Percentiles rank a stretch among this genome's conserved stretches.
phyloP scores from a whole-genome alignment of 2,329 filamentous ascomycete genomes.

The Fusarium mundagurra region DNA sequence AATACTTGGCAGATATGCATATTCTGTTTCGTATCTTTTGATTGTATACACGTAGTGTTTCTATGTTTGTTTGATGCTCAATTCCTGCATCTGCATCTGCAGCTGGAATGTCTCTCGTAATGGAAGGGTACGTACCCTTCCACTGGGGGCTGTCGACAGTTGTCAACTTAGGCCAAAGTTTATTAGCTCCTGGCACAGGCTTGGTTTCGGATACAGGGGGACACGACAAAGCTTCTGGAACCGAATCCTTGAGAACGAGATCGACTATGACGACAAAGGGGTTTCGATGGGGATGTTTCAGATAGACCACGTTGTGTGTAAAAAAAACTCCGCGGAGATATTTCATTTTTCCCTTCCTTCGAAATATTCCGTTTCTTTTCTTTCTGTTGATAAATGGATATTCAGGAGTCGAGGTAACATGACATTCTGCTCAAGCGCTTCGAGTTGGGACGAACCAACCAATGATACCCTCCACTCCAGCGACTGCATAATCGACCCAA shows the following conservation, averaged over 20 bases:
- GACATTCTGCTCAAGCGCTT: neutral
- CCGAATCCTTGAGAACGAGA: slow-evolving; percentile 15
- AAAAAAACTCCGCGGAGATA: neutral
- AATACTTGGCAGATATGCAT: neutral
- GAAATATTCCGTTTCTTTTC: neutral
- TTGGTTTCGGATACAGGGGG: slow-evolving; percentile 17
- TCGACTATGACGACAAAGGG: slow-evolving; percentile 32
- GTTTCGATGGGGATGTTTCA: slow-evolving; percentile 12
- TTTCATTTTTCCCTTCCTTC: neutral
- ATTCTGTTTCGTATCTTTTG: neutral
- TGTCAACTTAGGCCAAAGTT: slow-evolving; percentile 1
- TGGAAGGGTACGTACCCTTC: neutral
- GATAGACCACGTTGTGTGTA: slow-evolving; percentile 1
- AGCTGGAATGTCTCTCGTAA: neutral
- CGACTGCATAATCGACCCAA: neutral
- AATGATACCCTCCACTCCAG: neutral
- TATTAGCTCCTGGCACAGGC: slow-evolving; percentile 7
- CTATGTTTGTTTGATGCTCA: neutral
- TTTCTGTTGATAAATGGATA: neutral
- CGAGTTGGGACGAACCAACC: slow-evolving; percentile 3
- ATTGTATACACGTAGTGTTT: neutral
- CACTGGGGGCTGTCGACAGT: neutral
- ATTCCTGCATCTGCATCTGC: neutral
- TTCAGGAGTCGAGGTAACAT: slow-evolving; percentile 1
- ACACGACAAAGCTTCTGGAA: slow-evolving; percentile 20